Evolutionary conservation across 1,139 yeast species (phyloP).

Genomic region (Keqinozyma sinolaborantium): DNA sequence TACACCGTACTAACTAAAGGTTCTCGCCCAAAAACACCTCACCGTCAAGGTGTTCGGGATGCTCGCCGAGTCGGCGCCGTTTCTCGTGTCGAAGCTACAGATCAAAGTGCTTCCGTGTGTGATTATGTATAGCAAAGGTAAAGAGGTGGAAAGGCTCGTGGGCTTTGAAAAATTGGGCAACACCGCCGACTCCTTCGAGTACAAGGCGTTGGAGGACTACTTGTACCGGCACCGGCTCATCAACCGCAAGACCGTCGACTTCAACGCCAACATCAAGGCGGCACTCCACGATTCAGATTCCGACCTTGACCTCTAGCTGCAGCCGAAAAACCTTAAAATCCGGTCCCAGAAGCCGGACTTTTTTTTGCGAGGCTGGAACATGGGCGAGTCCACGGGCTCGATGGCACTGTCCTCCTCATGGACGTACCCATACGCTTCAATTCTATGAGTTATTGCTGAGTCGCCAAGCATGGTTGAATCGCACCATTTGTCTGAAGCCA

Average conservation of each 20-base stretch:
- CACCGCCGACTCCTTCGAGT: conserved; percentile 22
- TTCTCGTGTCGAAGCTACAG: conserved; percentile 58
- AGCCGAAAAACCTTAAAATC: conserved; percentile 3
- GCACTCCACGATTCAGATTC: conserved; percentile 29
- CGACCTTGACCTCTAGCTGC: conserved; percentile 31
- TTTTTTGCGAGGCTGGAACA: neutral
- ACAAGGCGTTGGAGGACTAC: conserved; percentile 45
- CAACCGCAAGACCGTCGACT: conserved; percentile 21
- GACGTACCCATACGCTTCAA: conserved; percentile 5
- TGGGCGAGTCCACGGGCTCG: neutral
- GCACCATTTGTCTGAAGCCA: conserved; percentile 1
- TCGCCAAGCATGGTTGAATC: conserved; percentile 13
- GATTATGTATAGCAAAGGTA: conserved; percentile 56
- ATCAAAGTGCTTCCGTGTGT: conserved; percentile 73
- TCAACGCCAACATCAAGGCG: conserved; percentile 4
- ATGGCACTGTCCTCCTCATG: conserved; percentile 2
- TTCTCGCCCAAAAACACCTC: conserved; percentile 53
- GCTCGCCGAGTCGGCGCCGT: conserved; percentile 68
- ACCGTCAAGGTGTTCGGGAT: conserved; percentile 52
- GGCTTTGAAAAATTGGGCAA: conserved; percentile 65
- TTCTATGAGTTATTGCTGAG: conserved; percentile 11
- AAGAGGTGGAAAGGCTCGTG: conserved; percentile 54
- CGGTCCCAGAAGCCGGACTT: neutral
- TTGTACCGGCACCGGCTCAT: conserved; percentile 29
- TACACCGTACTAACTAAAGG: conserved; percentile 3